Evolutionary conservation across 2,329 filamentous ascomycete species (phyloP).

Genomic region (Trichoderma sp.): DNA sequence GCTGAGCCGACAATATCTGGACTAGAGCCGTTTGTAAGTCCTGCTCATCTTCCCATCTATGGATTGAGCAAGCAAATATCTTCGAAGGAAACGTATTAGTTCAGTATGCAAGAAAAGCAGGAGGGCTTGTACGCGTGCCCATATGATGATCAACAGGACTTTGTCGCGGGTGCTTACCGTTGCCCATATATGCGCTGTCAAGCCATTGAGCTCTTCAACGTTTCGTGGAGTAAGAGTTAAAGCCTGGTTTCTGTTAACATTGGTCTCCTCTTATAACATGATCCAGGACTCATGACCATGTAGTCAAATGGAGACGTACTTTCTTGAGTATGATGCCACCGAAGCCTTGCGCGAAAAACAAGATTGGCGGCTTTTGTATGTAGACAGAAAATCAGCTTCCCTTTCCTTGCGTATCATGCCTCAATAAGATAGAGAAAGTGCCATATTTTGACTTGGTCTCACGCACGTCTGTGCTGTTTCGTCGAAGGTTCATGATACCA

Average conservation of each 20-base stretch:
- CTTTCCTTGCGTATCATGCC: background rate
- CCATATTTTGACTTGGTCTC: background rate
- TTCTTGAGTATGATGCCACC: background rate
- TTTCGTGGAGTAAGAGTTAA: background rate
- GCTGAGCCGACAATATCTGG: background rate
- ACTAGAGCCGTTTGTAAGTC: background rate
- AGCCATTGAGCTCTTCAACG: background rate
- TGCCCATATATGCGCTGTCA: background rate
- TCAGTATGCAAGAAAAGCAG: background rate
- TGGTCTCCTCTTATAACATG: background rate
- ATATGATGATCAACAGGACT: background rate
- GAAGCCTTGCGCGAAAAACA: background rate
- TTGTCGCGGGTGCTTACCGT: background rate
- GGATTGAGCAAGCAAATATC: background rate
- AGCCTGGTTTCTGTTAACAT: background rate
- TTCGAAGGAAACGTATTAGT: background rate
- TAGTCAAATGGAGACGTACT: background rate
- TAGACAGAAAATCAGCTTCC: background rate
- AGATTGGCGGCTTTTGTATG: background rate
- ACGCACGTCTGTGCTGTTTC: background rate
- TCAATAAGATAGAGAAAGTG: too few relatives aligned
- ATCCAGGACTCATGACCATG: background rate
- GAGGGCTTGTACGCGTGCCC: background rate
- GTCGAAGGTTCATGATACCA: background rate
- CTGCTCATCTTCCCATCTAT: background rate